Evolutionary conservation across 129 eudicot species (phyloP), one percentile per base, ranked within the genome.

Genomic region (Pseudognaphalium luteoalbum): DNA sequence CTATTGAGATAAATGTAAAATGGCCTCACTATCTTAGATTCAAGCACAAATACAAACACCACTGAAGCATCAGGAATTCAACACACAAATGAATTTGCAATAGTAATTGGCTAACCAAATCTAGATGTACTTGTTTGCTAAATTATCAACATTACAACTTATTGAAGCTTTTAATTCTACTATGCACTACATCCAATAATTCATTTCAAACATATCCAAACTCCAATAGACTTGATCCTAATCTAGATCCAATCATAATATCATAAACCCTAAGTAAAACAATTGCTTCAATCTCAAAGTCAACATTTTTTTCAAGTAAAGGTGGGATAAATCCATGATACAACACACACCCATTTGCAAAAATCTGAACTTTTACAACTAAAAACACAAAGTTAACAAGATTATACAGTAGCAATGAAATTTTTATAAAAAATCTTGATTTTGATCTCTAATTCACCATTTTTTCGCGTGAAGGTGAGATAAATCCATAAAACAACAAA

Each of bases 221-320:
- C 11, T 72, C 76, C 65, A 41, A 7, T 42, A 12, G n/a, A 20
- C 44, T 66, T 39, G 37, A 33, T 52, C 34, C 12, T 19, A 71
- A 69, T 68, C 76, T 29, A 57, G 83, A 80, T 73, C 76, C 74
- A 67, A 80, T 73, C 68, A 73, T 41, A 61, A 73, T 41, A 29
- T 57, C 67, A 73, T 66, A 80, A 56, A 80, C 74, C 83, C 65
- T 73, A 65, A 73, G 6, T 54, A 5, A 15, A 54, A 3, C n/a
- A 58, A 73, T 44, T 34, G 20, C 16, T 0, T 65, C 8, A 56
- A 35, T 76, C 57, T 35, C 74, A 56, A 57, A 52, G 56, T 59
- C 68, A 68, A 17, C 70, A 62, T 39, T 50, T 16, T 16, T 8
- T 70, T 32, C 63, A 61, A 32, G 29, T 50, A 52, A 76, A 64